phyloP scores from a whole-genome alignment of 305 asterid species.

The Fraxinus sp. region DNA sequence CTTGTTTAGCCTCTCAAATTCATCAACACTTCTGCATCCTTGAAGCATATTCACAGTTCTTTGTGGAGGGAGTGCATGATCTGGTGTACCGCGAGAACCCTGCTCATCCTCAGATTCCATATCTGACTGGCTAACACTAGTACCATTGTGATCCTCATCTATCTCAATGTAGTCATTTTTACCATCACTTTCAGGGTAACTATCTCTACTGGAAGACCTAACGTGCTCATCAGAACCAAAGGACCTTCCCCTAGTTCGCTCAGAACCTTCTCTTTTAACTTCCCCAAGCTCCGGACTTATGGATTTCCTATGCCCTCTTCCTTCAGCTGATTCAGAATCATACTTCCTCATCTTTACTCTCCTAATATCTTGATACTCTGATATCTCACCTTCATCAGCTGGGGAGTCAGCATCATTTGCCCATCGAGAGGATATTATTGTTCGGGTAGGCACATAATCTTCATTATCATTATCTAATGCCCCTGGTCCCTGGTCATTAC shows the following conservation, averaged over 20 bases:
- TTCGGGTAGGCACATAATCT: constrained; percentile 43
- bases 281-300: constrained; percentile 57
- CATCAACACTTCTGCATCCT: constrained; percentile 90
- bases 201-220: constrained; percentile 72
- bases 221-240: constrained; percentile 53
- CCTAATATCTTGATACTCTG: constrained; percentile 45
- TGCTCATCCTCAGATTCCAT: constrained; percentile 54
- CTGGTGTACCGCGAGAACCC: constrained; percentile 47
- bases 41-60: constrained; percentile 89
- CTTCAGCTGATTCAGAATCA: constrained; percentile 42
- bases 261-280: constrained; percentile 50
- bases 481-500: constrained; percentile 28
- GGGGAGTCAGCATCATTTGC: constrained; percentile 72
- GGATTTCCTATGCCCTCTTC: constrained; percentile 37
- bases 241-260: constrained; percentile 44
- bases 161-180: constrained; percentile 48
- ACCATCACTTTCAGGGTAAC: constrained; percentile 41
- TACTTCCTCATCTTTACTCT: constrained; percentile 34
- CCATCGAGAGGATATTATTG: constrained; percentile 81
- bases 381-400: constrained; percentile 76
- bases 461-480: constrained; percentile 47
- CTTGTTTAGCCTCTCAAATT: constrained; percentile 83
- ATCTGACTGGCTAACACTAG: constrained; percentile 50
- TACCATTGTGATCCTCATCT: constrained; percentile 40
- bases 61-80: constrained; percentile 42